Evolutionary conservation across 2,329 filamentous ascomycete genomes (phyloP).

Genomic region (Orbilia quercus): DNA sequence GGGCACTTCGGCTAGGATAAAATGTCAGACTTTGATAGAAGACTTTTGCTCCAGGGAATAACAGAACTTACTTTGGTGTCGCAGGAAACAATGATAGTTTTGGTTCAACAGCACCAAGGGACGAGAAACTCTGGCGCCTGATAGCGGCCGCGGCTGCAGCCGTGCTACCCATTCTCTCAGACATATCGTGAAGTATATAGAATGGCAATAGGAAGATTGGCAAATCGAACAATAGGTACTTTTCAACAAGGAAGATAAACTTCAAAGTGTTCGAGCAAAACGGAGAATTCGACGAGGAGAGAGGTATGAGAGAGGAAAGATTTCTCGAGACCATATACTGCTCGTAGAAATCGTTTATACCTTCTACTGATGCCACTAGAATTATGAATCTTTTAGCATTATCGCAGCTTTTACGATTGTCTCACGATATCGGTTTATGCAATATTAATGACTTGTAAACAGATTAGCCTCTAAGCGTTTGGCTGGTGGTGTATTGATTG

Average conservation of each 20-base stretch:
- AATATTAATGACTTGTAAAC: too few species aligned
- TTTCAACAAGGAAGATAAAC: background rate
- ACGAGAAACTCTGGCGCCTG: conserved; percentile 23
- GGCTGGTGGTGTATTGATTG: background rate
- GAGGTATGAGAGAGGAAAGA: too few species aligned
- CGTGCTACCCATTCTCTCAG: conserved; percentile 33
- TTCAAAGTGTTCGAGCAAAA: background rate
- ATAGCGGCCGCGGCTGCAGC: conserved; percentile 39
- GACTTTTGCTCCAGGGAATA: background rate
- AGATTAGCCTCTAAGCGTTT: background rate
- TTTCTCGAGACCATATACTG: too few species aligned
- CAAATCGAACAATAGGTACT: conserved; percentile 4
- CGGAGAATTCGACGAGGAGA: background rate
- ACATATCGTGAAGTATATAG: background rate
- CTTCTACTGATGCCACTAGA: too few species aligned
- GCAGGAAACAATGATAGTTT: conserved; percentile 40
- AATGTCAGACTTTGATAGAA: background rate
- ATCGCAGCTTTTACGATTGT: too few species aligned
- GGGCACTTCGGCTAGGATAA: conserved; percentile 25
- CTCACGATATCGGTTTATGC: too few species aligned
- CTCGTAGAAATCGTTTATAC: too few species aligned
- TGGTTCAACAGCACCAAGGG: conserved; percentile 9
- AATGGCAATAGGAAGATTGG: background rate
- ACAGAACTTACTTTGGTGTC: conserved; percentile 26
- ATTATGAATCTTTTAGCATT: too few species aligned